These are phyloP conservation scores for Suhomyces chickasaworum DNA, from an alignment of 1,139 yeast species.

Conservation along the genomic window DNA sequence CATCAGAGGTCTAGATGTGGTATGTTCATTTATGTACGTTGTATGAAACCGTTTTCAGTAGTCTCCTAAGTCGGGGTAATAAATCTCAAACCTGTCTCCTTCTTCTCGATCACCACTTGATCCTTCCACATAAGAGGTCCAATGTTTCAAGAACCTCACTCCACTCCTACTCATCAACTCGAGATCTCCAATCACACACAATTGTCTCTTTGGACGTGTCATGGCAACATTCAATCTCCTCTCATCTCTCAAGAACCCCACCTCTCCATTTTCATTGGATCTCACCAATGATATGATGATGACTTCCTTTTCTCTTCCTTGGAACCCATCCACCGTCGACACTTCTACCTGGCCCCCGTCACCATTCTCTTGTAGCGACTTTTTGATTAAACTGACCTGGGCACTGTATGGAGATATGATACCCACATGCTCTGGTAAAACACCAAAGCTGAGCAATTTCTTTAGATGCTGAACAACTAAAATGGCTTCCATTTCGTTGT, in stretches of 20 bases:
- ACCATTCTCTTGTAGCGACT: slow-evolving; percentile 33
- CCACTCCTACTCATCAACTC: slow-evolving; percentile 53
- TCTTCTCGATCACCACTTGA: slow-evolving; percentile 2
- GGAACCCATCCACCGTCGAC: slow-evolving; percentile 52
- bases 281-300: slow-evolving; percentile 64
- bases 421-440: slow-evolving; percentile 61
- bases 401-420: slow-evolving; percentile 89
- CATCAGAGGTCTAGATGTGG: background rate
- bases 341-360: slow-evolving; percentile 32
- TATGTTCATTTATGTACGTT: too few species aligned
- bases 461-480: slow-evolving; percentile 60
- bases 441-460: slow-evolving; percentile 50
- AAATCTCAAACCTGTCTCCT: slow-evolving; percentile 52
- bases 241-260: slow-evolving; percentile 60
- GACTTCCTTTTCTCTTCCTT: slow-evolving; percentile 61
- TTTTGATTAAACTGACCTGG: slow-evolving; percentile 68
- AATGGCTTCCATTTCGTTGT: slow-evolving; percentile 71
- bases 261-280: slow-evolving; percentile 50
- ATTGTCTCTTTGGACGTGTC: slow-evolving; percentile 84
- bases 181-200: slow-evolving; percentile 85
- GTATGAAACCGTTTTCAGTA: slow-evolving; percentile 22
- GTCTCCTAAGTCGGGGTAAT: slow-evolving; percentile 58
- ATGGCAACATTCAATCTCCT: slow-evolving; percentile 83
- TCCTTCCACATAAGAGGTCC: slow-evolving; percentile 73
- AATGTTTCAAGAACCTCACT: slow-evolving; percentile 53